Conservation (phyloP, 805 yeast genomes). For the Sungouiella thailandica region DNA sequence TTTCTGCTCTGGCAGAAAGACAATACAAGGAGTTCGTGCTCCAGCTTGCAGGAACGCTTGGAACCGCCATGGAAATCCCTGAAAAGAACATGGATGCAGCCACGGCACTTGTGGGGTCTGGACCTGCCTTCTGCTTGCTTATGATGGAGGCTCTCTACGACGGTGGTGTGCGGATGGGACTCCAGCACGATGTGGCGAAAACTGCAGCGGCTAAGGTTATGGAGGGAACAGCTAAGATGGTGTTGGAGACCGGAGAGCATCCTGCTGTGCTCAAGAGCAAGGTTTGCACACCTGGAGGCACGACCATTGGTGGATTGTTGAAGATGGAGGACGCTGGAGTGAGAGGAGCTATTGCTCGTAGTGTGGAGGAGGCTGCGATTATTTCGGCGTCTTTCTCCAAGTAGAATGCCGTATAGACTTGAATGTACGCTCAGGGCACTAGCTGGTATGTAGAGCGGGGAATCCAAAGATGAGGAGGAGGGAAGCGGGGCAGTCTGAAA, state of each 20-base stretch:
- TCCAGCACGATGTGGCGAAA: conserved; percentile 77
- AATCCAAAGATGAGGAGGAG: no score
- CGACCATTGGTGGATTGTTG: conserved; percentile 92
- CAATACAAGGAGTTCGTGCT: conserved; percentile 43
- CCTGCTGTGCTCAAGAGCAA: conserved; percentile 84
- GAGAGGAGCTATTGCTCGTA: conserved; percentile 80
- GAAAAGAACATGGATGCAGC: conserved; percentile 97
- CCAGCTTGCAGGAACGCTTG: conserved; percentile 58
- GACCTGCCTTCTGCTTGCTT: conserved; percentile 88
- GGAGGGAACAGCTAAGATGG: conserved; percentile 94
- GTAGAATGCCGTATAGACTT: conserved; percentile 12
- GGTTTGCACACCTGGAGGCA: conserved; percentile 97
- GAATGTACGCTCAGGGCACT: neutral
- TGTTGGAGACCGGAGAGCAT: conserved; percentile 70
- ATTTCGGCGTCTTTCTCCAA: conserved; percentile 55
- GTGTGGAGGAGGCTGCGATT: conserved; percentile 87
- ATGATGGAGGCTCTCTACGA: conserved; percentile 91
- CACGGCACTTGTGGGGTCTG: conserved; percentile 92
- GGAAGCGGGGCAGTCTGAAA: no score
- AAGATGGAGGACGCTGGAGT: conserved; percentile 90
- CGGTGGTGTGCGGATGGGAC: conserved; percentile 92
- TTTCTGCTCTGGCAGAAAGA: conserved; percentile 46
- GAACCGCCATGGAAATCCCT: conserved; percentile 62
- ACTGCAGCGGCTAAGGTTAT: conserved; percentile 89
- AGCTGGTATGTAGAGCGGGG: no score